These are phyloP conservation scores for Stephania yunnanensis DNA, from an alignment of 164 flowering plant genomes.

Conservation along the genomic window DNA sequence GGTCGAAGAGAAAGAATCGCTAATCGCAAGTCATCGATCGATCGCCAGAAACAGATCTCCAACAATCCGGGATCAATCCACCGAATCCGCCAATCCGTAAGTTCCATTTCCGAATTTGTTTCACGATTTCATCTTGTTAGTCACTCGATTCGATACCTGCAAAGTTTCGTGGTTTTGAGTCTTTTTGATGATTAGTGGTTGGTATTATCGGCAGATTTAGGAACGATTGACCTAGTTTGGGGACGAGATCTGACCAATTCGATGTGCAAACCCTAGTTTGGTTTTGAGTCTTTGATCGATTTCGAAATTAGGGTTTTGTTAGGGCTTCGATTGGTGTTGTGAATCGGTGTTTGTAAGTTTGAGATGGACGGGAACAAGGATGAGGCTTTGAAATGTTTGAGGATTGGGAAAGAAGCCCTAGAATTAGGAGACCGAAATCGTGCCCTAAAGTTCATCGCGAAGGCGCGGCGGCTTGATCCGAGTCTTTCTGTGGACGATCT, in stretches of 20 bases:
- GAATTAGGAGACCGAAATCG: slow-evolving; percentile 56
- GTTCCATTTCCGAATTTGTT: not conserved
- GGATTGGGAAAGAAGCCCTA: slow-evolving; percentile 57
- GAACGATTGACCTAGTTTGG: not conserved
- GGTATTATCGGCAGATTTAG: not conserved
- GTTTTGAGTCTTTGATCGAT: not conserved
- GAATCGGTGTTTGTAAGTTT: slow-evolving; percentile 3
- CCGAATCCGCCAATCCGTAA: not conserved
- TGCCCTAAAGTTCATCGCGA: slow-evolving; percentile 60
- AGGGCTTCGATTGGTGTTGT: not conserved
- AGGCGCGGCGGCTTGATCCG: slow-evolving; percentile 85
- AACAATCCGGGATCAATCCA: not conserved
- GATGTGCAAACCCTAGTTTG: slow-evolving; percentile 3
- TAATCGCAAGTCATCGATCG: not conserved
- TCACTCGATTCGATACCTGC: too few relatives aligned
- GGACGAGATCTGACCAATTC: not conserved
- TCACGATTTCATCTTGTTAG: not conserved
- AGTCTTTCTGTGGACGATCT: slow-evolving; percentile 53
- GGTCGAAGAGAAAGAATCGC: not conserved
- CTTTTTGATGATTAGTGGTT: not conserved
- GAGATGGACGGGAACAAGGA: slow-evolving; percentile 91
- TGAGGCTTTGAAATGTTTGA: slow-evolving; percentile 73
- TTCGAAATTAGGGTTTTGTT: too few relatives aligned
- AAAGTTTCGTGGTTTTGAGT: not conserved
- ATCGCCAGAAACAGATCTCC: too few relatives aligned